Evolutionary conservation across 768 basidiomycete genomes (phyloP).

Genomic region (Phanerochaete sordida): DNA sequence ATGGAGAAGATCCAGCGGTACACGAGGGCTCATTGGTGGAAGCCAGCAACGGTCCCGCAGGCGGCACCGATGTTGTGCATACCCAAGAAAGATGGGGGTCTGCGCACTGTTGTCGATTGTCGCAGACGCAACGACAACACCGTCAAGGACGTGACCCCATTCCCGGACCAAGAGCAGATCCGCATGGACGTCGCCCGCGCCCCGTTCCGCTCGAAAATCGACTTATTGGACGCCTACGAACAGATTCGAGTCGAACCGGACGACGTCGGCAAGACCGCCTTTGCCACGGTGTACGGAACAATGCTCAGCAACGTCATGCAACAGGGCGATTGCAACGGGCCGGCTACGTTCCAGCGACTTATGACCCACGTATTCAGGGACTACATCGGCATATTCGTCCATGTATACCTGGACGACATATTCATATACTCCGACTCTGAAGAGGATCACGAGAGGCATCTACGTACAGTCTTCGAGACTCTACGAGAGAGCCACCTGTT

Average conservation of each 20-base stretch:
- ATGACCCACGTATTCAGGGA: slow-evolving; percentile 40
- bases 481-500: slow-evolving; percentile 28
- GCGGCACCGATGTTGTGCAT: slow-evolving; percentile 32
- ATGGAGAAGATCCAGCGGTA: slow-evolving; percentile 32
- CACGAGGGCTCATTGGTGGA: slow-evolving; percentile 33
- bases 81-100: slow-evolving; percentile 25
- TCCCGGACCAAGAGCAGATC: slow-evolving; percentile 41
- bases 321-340: slow-evolving; percentile 43
- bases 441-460: slow-evolving; percentile 35
- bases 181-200: slow-evolving; percentile 28
- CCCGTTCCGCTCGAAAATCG: slow-evolving; percentile 34
- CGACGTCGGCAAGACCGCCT: slow-evolving; percentile 30
- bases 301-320: slow-evolving; percentile 39
- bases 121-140: slow-evolving; percentile 40
- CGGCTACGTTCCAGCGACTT: slow-evolving; percentile 41
- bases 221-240: slow-evolving; percentile 40
- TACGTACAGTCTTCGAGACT: slow-evolving; percentile 28
- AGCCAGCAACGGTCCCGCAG: slow-evolving; percentile 4
- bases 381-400: slow-evolving; percentile 33
- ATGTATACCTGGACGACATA: slow-evolving; percentile 44
- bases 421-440: slow-evolving; percentile 34
- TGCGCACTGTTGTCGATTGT: slow-evolving; percentile 34
- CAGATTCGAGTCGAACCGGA: slow-evolving; percentile 32
- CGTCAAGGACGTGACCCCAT: slow-evolving; percentile 33
- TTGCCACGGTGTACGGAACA: slow-evolving; percentile 33